Conservation (phyloP, 2,329 filamentous ascomycete species). For the Neofusicoccum cordaticola region DNA sequence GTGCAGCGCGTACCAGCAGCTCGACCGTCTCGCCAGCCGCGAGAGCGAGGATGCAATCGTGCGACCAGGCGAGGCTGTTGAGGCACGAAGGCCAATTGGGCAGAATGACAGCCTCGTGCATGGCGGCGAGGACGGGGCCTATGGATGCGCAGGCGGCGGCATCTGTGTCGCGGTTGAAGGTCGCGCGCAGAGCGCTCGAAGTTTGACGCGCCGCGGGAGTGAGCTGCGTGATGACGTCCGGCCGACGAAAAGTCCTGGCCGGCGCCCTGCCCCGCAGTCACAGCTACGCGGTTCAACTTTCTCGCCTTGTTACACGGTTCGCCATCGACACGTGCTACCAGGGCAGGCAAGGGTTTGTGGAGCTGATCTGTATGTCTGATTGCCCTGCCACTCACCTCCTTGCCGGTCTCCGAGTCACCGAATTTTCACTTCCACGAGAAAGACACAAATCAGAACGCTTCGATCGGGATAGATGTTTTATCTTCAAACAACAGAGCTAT, state of each 20-base stretch:
- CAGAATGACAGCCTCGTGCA: slow-evolving; percentile 35
- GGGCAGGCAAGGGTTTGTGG: no score
- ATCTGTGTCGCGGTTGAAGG: neutral
- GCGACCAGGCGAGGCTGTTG: slow-evolving; percentile 58
- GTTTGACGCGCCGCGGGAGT: slow-evolving; percentile 3
- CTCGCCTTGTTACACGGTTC: no score
- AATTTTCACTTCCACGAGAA: no score
- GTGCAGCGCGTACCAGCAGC: slow-evolving; percentile 43
- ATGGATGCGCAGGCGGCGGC: neutral
- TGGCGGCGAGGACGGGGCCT: slow-evolving; percentile 16
- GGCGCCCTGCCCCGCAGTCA: neutral
- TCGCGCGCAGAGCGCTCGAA: neutral
- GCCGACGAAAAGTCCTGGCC: neutral
- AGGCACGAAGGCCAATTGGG: slow-evolving; percentile 50
- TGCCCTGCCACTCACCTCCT: no score
- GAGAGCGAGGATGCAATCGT: slow-evolving; percentile 57
- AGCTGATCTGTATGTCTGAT: no score
- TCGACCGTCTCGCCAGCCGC: slow-evolving; percentile 56
- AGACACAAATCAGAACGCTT: no score
- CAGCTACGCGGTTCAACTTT: no score
- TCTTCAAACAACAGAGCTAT: no score
- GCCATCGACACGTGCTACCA: no score
- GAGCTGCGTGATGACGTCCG: neutral
- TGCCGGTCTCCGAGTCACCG: no score
- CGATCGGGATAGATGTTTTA: no score